Evolutionary conservation across 2,329 filamentous ascomycete genomes (phyloP), one percentile per base, ranked within the genome.

Genomic region (Diaporthe sp.): DNA sequence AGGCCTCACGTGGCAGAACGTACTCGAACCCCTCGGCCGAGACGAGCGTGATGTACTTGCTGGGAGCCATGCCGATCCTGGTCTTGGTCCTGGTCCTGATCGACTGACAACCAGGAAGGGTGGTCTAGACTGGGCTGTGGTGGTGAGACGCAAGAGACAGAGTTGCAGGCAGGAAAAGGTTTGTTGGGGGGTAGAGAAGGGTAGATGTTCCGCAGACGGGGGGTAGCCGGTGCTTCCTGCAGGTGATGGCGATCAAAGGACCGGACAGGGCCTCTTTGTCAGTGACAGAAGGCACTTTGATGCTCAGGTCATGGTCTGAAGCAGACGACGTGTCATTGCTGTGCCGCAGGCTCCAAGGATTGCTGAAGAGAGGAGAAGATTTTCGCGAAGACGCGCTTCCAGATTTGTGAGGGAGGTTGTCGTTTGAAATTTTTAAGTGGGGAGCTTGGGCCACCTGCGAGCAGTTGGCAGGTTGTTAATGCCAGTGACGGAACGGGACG

Each of bases 11-110:
- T 73, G 94, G 87, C 70, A 96, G 88, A 77, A 94, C 91, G 82
- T 94, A 96, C 85, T 95, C 93, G 82, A 92, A 95, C 79, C 91
- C 93, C 83, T 96, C 94, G 78, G 88, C 89, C 0, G 94, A 95
- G 57, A 95, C 88, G 71, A 96, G 90, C 7, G 94, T 96, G 78
- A 96, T 90, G 83, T 95, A 96, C 81, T 94, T 92, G 84, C 89
- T 91, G 12, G 76, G 62, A 55, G 59, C 71, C 46, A 73, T 73
- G 58, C 51, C 62, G 70, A 53, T 44, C 42, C 37, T 39, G 37
- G 37, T 39, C 37, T 2, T 44, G 42, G 17, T 61, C 13, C 22
- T 51, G 69, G 31, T 53, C 31, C 46, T 42, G 51, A 55, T 39
- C 49, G 46, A 42, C 15, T 17, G 49, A 28, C 46, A 34, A 8